phyloP scores from a whole-genome alignment of 106 monocot species.

The Dendrobium officinale region DNA sequence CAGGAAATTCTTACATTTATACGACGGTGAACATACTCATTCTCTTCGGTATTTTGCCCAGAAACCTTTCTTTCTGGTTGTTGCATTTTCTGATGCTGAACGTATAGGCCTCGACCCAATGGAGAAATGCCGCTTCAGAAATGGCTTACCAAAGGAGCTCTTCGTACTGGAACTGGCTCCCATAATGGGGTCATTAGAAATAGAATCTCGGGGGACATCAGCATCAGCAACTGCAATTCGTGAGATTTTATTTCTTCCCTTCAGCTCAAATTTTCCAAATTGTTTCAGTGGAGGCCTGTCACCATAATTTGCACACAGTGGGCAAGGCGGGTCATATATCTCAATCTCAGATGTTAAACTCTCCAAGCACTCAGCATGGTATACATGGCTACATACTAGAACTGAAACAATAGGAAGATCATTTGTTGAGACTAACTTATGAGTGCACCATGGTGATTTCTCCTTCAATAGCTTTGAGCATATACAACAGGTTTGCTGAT shows the following conservation, averaged over 20 bases:
- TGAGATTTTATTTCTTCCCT: slow-evolving; percentile 47
- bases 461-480: slow-evolving; percentile 71
- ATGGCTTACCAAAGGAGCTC: slow-evolving; percentile 30
- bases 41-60: slow-evolving; percentile 34
- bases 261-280: slow-evolving; percentile 30
- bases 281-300: slow-evolving; percentile 17
- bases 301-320: slow-evolving; percentile 37
- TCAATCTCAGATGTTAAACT: slow-evolving; percentile 53
- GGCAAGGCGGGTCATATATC: slow-evolving; percentile 74
- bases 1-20: no score
- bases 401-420: slow-evolving; percentile 64
- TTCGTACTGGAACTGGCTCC: slow-evolving; percentile 32
- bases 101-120: slow-evolving; percentile 25
- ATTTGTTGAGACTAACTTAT: slow-evolving; percentile 38
- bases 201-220: slow-evolving; percentile 20
- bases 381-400: slow-evolving; percentile 75
- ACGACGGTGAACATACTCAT: neutral
- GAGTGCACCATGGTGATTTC: slow-evolving; percentile 45
- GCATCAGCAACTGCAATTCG: slow-evolving; percentile 42
- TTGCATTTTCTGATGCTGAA: slow-evolving; percentile 22
- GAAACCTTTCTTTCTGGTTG: slow-evolving; percentile 41
- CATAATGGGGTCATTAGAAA: slow-evolving; percentile 13
- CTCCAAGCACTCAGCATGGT: slow-evolving; percentile 91
- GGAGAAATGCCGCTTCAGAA: slow-evolving; percentile 50
- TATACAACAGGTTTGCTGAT: slow-evolving; percentile 45